Base-by-base conservation (phyloP, 2,329 filamentous ascomycete genomes). In the Hymenoscyphus albidus region DNA sequence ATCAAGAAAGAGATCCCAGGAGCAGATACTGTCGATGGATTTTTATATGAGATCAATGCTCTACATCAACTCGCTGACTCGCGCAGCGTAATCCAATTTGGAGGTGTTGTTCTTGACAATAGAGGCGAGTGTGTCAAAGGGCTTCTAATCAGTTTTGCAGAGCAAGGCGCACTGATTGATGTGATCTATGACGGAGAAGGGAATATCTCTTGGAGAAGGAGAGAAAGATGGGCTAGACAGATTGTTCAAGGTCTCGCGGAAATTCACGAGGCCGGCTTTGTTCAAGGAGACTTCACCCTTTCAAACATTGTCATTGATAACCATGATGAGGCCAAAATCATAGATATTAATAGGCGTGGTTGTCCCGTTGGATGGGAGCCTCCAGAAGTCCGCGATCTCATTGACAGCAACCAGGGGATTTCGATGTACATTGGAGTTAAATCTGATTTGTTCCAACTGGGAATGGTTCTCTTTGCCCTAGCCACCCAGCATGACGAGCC, bases 1-100 rank as follows among this genome's bases (percentile, higher is more conserved):
- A 97, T 99, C 78, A 98, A 98, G 77, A 99, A 99, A 76, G 95
- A 99, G 74, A 98, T 99, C 16, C 95, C 95, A 0, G 93, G 94
- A 1, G 94, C 93, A 1, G 94, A 98, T 72, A 95, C 92, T 0
- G 89, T 98, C 22, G 94, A 98, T 68, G 95, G 98, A 76, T 99
- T 99, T 73, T 81, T 98, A 1, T 99, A 99, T 76, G 95, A 99
- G 78, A 91, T 97, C 75, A 97, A 98, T 76, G 94, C 94, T 3
- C 85, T 99, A n/a, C 88, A 90, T 76, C 86, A 87, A 38, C 81
- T 99, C 16, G 82, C 84, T 54, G 86, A 85, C 64, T 91, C 92
- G 1, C 81, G 82, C 5, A 89, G 89, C 71, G 92, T 98, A 65
- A 95, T 98, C 67, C 83, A 87, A 59, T 92, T 98, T 71, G 89